These are phyloP conservation scores for Alternaria dauci DNA, from an alignment of 2,329 filamentous ascomycete species.

Conservation along the genomic window DNA sequence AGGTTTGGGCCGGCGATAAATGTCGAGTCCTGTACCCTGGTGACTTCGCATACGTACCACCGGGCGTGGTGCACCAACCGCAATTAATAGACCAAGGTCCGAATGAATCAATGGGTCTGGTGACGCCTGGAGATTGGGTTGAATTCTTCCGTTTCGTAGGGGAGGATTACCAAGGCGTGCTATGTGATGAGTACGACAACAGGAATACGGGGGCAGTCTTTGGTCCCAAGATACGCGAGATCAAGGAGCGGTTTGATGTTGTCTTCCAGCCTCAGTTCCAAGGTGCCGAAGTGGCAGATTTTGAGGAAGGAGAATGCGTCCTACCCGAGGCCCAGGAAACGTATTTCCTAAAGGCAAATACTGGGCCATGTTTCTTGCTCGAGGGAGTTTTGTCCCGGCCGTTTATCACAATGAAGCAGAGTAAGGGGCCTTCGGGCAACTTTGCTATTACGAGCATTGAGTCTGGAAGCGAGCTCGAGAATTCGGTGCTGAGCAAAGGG, in stretches of 20 bases:
- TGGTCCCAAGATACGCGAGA: slow-evolving; percentile 26
- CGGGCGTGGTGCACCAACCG: slow-evolving; percentile 28
- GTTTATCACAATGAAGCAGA: slow-evolving; percentile 29
- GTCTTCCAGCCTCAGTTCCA: slow-evolving; percentile 23
- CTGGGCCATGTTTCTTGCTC: slow-evolving; percentile 26
- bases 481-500: slow-evolving; percentile 17
- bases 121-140: slow-evolving; percentile 32
- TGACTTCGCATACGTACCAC: slow-evolving; percentile 32
- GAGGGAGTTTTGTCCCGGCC: slow-evolving; percentile 25
- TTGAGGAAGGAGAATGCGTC: slow-evolving; percentile 12
- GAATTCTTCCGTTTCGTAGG: slow-evolving; percentile 33
- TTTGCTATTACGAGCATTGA: slow-evolving; percentile 32
- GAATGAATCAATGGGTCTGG: slow-evolving; percentile 28
- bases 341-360: slow-evolving; percentile 32
- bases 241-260: slow-evolving; percentile 32
- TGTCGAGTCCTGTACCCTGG: slow-evolving; percentile 29
- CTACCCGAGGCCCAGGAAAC: slow-evolving; percentile 16
- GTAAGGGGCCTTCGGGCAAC: slow-evolving; percentile 18
- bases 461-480: slow-evolving; percentile 22
- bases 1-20: slow-evolving; percentile 27
- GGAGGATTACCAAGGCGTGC: slow-evolving; percentile 28
- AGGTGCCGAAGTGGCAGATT: slow-evolving; percentile 22
- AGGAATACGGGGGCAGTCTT: slow-evolving; percentile 21
- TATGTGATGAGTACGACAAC: slow-evolving; percentile 26
- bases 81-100: slow-evolving; percentile 22